phyloP scores from a whole-genome alignment of 306 rosid species.

The Trifolium repens region DNA sequence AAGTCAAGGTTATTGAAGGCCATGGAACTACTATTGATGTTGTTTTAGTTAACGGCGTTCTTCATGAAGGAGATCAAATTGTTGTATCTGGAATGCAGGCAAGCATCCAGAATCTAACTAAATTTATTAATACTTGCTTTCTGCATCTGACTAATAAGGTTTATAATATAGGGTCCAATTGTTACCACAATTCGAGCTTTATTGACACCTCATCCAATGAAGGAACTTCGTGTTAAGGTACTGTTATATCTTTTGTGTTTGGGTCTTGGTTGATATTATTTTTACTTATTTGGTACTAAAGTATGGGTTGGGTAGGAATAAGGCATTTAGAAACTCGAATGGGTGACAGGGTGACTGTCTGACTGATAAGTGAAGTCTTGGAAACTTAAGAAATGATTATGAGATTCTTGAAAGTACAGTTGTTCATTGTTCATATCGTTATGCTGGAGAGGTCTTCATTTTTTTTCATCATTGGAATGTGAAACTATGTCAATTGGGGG shows the following conservation, averaged over 20 bases:
- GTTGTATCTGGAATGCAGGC: constrained; percentile 98
- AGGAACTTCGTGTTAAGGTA: constrained; percentile 97
- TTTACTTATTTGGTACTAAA: constrained; percentile 4
- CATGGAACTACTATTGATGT: constrained; percentile 99
- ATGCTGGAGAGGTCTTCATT: neutral
- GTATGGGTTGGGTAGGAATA: constrained; percentile 1
- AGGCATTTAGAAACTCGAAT: neutral
- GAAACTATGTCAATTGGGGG: neutral
- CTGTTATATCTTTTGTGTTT: constrained; percentile 5
- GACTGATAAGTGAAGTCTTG: neutral
- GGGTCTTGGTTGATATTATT: constrained; percentile 14
- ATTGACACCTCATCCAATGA: constrained; percentile 97
- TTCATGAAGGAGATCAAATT: constrained; percentile 98
- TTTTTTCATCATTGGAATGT: neutral
- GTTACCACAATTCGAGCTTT: constrained; percentile 88
- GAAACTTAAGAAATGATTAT: constrained; percentile 26
- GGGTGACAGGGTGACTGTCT: neutral
- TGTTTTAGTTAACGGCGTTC: constrained; percentile 91
- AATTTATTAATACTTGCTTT: constrained; percentile 3
- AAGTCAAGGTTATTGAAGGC: constrained; percentile 96
- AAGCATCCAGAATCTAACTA: constrained; percentile 41
- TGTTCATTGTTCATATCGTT: constrained; percentile 4
- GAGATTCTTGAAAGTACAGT: constrained; percentile 8
- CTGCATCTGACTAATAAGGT: constrained; percentile 26
- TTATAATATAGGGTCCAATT: constrained; percentile 75